A percentile compares a stretch with the other conserved stretches of the same genome.
Conservation (phyloP, 2,329 filamentous ascomycete genomes). For the Colletotrichum orchidophilum region DNA sequence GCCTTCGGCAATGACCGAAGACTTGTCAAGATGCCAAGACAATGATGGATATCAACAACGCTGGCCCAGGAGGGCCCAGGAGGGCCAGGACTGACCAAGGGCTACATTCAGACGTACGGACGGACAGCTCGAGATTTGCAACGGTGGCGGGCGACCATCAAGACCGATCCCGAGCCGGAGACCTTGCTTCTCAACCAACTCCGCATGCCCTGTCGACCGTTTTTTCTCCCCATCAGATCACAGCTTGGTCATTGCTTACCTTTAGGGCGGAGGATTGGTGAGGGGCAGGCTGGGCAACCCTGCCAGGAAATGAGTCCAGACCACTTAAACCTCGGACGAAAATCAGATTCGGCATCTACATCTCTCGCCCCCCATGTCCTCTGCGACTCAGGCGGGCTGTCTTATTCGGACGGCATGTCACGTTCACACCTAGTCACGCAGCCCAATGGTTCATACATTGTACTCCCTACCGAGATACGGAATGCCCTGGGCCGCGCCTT, state of each 20-base stretch:
- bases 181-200: not conserved
- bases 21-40: slow-evolving; percentile 9
- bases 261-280: not conserved
- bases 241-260: slow-evolving; percentile 16
- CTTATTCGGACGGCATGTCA: not conserved
- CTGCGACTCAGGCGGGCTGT: slow-evolving; percentile 8
- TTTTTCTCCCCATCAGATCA: not conserved
- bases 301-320: slow-evolving; percentile 23
- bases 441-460: not conserved
- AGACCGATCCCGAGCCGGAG: not conserved
- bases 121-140: not conserved
- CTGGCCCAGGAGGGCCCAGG: too few relatives aligned
- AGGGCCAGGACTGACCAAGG: not conserved
- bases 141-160: not conserved
- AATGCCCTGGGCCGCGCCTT: not conserved
- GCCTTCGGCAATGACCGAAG: not conserved
- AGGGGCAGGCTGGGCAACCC: slow-evolving; percentile 4
- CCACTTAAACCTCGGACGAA: slow-evolving; percentile 20
- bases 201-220: not conserved
- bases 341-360: slow-evolving; percentile 11
- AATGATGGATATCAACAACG: not conserved
- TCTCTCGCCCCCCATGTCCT: slow-evolving; percentile 11
- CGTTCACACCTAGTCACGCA: not conserved
- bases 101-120: not conserved
- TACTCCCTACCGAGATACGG: not conserved